phyloP scores from a whole-genome alignment of 2,329 filamentous ascomycete species.

The Dactylellina haptotyla region DNA sequence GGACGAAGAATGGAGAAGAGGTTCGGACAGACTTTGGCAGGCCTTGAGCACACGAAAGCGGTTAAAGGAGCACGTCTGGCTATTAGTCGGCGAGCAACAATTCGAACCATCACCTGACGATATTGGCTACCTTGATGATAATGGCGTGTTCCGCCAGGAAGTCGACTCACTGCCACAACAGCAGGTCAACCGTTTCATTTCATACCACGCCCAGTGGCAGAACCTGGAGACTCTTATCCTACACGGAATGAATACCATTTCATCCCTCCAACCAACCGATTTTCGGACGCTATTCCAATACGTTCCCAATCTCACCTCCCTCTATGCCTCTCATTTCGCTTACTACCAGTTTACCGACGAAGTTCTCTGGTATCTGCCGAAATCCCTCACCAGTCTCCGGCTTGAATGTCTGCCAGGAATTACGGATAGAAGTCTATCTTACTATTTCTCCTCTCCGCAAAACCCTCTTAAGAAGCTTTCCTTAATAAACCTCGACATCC shows the following conservation, averaged over 20 bases:
- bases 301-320: conserved; percentile 30
- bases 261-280: conserved; percentile 36
- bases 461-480: conserved; percentile 48
- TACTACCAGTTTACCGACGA: conserved; percentile 51
- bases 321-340: conserved; percentile 47
- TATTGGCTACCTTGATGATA: conserved; percentile 48
- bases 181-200: conserved; percentile 38
- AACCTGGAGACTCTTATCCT: conserved; percentile 46
- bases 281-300: conserved; percentile 40
- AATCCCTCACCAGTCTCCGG: conserved; percentile 31
- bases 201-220: conserved; percentile 48
- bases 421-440: conserved; percentile 41
- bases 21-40: conserved; percentile 45
- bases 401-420: conserved; percentile 48
- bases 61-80: conserved; percentile 51
- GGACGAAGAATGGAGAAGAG: conserved; percentile 44
- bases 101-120: conserved; percentile 50
- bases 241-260: conserved; percentile 49
- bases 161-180: conserved; percentile 29
- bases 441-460: conserved; percentile 46
- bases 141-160: conserved; percentile 49
- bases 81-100: conserved; percentile 43
- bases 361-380: conserved; percentile 48
- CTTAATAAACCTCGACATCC: conserved; percentile 49
- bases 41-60: conserved; percentile 45